phyloP scores from a whole-genome alignment of 2,329 filamentous ascomycete genomes.

The Pleomassaria siparia region DNA sequence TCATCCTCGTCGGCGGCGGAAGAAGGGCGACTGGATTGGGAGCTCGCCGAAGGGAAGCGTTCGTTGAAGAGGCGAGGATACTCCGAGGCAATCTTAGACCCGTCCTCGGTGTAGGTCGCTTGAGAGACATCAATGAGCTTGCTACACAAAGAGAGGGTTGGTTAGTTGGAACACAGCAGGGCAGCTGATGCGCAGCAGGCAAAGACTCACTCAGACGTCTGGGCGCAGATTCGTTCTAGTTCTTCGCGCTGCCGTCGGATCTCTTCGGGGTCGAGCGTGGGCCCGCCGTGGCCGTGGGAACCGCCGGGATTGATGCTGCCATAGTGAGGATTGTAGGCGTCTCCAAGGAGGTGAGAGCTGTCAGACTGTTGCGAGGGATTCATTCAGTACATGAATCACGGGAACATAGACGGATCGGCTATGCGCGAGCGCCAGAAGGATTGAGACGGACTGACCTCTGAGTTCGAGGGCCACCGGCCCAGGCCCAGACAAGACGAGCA shows the following conservation, averaged over 20 bases:
- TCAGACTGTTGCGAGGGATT: conserved; percentile 47
- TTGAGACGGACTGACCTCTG: conserved; percentile 42
- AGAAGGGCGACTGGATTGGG: conserved; percentile 24
- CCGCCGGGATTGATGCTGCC: conserved; percentile 40
- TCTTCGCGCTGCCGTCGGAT: conserved; percentile 51
- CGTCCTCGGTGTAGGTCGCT: conserved; percentile 40
- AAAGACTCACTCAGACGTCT: conserved; percentile 50
- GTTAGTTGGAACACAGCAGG: conserved; percentile 4
- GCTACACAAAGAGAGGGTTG: conserved; percentile 38
- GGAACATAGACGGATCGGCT: conserved; percentile 7
- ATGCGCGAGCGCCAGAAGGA: conserved; percentile 5
- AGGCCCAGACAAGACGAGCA: conserved; percentile 53
- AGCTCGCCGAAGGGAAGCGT: conserved; percentile 38
- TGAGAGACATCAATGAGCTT: conserved; percentile 55
- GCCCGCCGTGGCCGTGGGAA: conserved; percentile 38
- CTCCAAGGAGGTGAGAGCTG: conserved; percentile 49
- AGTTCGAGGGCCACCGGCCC: conserved; percentile 46
- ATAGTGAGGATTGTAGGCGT: conserved; percentile 49
- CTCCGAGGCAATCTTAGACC: conserved; percentile 40
- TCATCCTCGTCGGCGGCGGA: conserved; percentile 37
- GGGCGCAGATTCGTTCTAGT: conserved; percentile 52
- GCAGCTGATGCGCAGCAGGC: conserved; percentile 3
- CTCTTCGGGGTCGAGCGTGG: conserved; percentile 52
- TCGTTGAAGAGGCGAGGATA: conserved; percentile 47
- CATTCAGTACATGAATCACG: conserved; percentile 20